Evolutionary conservation across 2,329 filamentous ascomycete genomes (phyloP), one percentile per base, ranked within the genome.

Genomic region (Ceratocystiopsis brevicomis): DNA sequence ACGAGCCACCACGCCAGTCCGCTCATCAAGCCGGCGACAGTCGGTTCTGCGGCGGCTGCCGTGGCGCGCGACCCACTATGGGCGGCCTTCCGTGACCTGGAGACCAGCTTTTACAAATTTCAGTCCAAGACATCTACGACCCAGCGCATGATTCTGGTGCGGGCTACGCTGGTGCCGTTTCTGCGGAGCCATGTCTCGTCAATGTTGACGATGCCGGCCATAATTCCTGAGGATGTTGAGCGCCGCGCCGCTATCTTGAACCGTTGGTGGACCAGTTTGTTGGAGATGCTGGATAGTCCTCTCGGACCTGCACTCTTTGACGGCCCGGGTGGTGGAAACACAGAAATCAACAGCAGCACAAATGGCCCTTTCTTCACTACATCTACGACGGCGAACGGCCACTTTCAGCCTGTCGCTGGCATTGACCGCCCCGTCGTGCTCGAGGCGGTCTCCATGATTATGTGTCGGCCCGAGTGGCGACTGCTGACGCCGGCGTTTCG

Each of bases 401-500:
- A 75, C 44, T 59, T 67, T 41, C 80, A 85, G 53, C 78, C 81
- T 3, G 77, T 94, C 14, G 77, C 84, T 1, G 83, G 83, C 12
- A 78, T 84, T n/a, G 87, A 94, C 54, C 70, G 85, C 32, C 83
- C 85, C 0, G 71, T 76, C 3, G 74, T 93, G 38, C 69, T 93
- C 32, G 86, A 94, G 54, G 81, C 76, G 6, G 70, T 82, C 18
- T 76, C 79, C 40, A 73, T 80, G 43, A 76, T 95, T 55, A 93
- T 94, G 86, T 80, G 81, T 59, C 73, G 87, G 39, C 76, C 80
- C 0, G 87, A 95, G 61, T 95, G 87, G 87, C 76, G 83, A 48
- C 68, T 80, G 43, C 71, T 77, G 21, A 81, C 80, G 0, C 76
- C 76, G 4, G 73, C 69, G 17, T 78, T 81, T 54, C 71, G 74